Base-by-base conservation (phyloP, 805 yeast species). In the Clavispora asparagi region DNA sequence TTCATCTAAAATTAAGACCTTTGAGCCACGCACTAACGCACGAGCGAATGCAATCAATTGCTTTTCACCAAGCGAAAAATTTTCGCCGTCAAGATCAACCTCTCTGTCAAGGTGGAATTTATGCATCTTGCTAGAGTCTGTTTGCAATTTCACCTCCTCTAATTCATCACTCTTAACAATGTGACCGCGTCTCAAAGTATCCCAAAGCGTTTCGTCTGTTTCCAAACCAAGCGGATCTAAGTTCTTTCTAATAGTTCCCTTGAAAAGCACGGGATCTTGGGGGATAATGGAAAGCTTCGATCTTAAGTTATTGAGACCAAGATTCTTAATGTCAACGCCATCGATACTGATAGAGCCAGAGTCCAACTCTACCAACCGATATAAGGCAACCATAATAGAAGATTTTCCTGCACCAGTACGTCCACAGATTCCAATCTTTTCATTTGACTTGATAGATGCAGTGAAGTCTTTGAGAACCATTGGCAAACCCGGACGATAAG, bases 51-150 rank as follows among this genome's bases (percentile, higher is more conserved):
- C 85, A 47, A 85, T 63, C 50, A 85, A 56, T 61, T 85, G 91
- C 48, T 84, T 75, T 58, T 85, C 89, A 43, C 91, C 91, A 6
- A 82, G 67, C 1, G 88, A 82, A 53, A 82, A 83, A 54, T 85
- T 85, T 11, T 19, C 23, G 23, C 23, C 94, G 33, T 82, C 87
- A 51, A 82, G 87, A 49, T 80, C 83, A 14, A 85, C 87, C 1
- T 51, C 41, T 52, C 76, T 74, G 45, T 78, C 80, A 45, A 86
- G 64, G 56, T 81, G 87, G 60, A 85, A 85, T 58, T 83, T 83
- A 58, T 73, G 77, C 28, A 40, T 39, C 23, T 46, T 37, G 25
- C 13, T 33, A 16, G 37, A 23, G 13, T 49, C 53, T 10, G 51
- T 52, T 13, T 44, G 27, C 11, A 12, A 13, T n/a, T 40, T 39